A percentile compares a stretch with the other conserved stretches of the same genome.
phyloP scores from a whole-genome alignment of 306 rosid species.

The Sesbania bispinosa region DNA sequence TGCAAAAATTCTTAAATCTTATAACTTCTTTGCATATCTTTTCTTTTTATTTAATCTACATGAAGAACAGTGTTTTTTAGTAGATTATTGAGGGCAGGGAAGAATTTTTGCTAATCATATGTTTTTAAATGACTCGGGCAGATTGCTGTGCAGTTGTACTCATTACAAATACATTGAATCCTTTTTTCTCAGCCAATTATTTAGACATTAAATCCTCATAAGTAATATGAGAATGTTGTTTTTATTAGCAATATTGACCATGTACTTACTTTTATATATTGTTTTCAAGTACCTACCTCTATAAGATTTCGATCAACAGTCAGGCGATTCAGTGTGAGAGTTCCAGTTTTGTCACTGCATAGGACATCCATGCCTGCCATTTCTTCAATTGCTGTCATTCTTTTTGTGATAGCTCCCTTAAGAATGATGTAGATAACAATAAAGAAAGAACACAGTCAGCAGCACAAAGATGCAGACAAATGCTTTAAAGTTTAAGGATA shows the following conservation, averaged over 20 bases:
- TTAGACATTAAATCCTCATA: background rate
- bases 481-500: background rate
- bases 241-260: background rate
- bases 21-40: background rate
- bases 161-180: background rate
- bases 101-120: background rate
- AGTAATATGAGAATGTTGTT: background rate
- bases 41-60: background rate
- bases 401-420: conserved; percentile 86
- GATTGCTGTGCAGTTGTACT: background rate
- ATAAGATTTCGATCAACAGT: conserved; percentile 69
- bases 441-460: conserved; percentile 17
- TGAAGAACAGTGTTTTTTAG: background rate
- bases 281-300: conserved; percentile 58
- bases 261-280: background rate
- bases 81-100: background rate
- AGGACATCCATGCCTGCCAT: conserved; percentile 97
- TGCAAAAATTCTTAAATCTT: background rate
- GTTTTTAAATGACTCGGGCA: background rate
- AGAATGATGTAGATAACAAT: conserved; percentile 14
- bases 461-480: background rate
- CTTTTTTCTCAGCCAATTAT: background rate
- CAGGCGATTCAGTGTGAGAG: conserved; percentile 83
- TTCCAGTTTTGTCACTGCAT: conserved; percentile 93
- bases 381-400: conserved; percentile 96